These are phyloP conservation scores for Oryza meyeriana DNA, from an alignment of 176 grass and related monocot genomes.

Conservation along the genomic window DNA sequence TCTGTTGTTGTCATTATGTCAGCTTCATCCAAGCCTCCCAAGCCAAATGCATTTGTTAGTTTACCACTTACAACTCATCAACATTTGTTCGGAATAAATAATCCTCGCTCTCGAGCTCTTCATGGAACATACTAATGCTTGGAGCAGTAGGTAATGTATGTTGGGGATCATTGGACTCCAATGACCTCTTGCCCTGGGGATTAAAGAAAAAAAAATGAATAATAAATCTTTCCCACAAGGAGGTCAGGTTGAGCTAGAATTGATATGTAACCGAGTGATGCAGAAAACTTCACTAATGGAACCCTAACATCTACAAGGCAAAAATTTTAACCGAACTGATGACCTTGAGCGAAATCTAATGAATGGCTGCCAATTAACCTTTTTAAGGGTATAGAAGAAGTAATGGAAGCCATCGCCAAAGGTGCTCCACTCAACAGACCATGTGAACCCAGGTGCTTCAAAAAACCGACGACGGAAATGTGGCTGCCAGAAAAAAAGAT, in stretches of 20 bases:
- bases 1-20: background rate
- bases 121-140: constrained; percentile 63
- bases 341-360: background rate
- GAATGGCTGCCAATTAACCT: constrained; percentile 36
- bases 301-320: background rate
- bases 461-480: constrained; percentile 75
- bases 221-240: background rate
- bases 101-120: constrained; percentile 81
- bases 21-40: background rate
- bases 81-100: constrained; percentile 67
- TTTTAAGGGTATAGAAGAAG: constrained; percentile 79
- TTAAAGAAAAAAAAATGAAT: constrained; percentile 1
- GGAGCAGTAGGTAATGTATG: constrained; percentile 16
- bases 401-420: constrained; percentile 92
- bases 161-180: constrained; percentile 5
- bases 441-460: constrained; percentile 68
- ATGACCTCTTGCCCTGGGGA: constrained; percentile 56
- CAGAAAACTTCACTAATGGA: background rate
- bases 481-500: constrained; percentile 52
- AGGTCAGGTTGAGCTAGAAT: background rate
- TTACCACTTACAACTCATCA: constrained; percentile 35
- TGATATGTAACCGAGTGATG: background rate
- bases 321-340: background rate
- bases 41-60: background rate
- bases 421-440: constrained; percentile 75